Evolutionary conservation across 768 basidiomycete genomes (phyloP).

Genomic region (Tylopilus vinaceipallidus): DNA sequence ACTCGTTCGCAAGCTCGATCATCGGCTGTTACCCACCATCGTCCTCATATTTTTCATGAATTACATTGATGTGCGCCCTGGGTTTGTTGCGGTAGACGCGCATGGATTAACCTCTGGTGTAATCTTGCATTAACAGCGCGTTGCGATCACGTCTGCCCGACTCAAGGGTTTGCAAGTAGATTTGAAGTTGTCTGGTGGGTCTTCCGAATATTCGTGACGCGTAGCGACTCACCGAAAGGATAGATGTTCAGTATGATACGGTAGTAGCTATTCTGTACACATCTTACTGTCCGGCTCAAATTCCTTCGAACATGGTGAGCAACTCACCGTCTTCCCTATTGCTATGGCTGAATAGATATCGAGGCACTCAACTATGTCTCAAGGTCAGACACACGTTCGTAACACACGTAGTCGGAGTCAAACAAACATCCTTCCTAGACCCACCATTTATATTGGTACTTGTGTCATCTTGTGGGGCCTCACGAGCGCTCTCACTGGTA

Average conservation of each 20-base stretch:
- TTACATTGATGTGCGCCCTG: slow-evolving; percentile 55
- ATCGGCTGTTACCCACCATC: slow-evolving; percentile 54
- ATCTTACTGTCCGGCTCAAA: slow-evolving; percentile 62
- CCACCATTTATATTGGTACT: slow-evolving; percentile 58
- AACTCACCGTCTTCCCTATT: not conserved
- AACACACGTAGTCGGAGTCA: too few species aligned
- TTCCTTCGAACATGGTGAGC: slow-evolving; percentile 17
- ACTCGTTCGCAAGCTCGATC: slow-evolving; percentile 57
- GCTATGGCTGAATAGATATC: not conserved
- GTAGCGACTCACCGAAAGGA: not conserved
- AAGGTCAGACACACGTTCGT: slow-evolving; percentile 32
- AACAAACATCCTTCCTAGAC: slow-evolving; percentile 34
- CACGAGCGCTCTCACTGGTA: slow-evolving; percentile 60
- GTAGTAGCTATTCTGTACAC: slow-evolving; percentile 56
- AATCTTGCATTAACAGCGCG: slow-evolving; percentile 36
- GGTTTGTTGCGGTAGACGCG: too few species aligned
- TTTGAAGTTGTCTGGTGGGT: slow-evolving; percentile 40
- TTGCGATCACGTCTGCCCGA: slow-evolving; percentile 48
- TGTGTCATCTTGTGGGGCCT: slow-evolving; percentile 66
- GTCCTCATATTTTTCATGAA: slow-evolving; percentile 64
- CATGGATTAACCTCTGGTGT: too few species aligned
- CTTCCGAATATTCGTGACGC: not conserved
- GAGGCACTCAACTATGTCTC: slow-evolving; percentile 56
- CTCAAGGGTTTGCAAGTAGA: slow-evolving; percentile 51
- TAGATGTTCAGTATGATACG: slow-evolving; percentile 55